Evolutionary conservation across 1,139 yeast species (phyloP).

Genomic region (Blastobotrys arbuscula): DNA sequence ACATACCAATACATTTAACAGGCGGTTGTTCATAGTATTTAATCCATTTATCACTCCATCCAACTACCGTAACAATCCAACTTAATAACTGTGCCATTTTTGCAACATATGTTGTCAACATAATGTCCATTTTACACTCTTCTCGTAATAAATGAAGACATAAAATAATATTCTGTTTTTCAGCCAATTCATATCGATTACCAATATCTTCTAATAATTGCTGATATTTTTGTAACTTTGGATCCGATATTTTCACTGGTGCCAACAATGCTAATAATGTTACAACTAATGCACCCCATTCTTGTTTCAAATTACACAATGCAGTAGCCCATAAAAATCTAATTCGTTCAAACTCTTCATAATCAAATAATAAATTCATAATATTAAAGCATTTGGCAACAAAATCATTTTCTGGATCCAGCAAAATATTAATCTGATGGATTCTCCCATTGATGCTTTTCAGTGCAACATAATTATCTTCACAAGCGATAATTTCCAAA

Average conservation of each 20-base stretch:
- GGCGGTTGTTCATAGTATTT: conserved; percentile 43
- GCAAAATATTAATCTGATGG: conserved; percentile 36
- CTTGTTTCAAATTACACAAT: conserved; percentile 34
- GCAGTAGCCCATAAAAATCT: conserved; percentile 65
- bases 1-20: conserved; percentile 1
- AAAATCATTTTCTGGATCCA: conserved; percentile 46
- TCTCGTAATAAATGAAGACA: conserved; percentile 74
- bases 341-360: conserved; percentile 51
- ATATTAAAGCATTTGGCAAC: conserved; percentile 34
- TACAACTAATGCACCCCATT: conserved; percentile 59
- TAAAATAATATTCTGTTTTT: conserved; percentile 56
- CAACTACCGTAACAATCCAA: conserved; percentile 60
- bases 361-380: conserved; percentile 47
- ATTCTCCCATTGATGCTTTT: conserved; percentile 27
- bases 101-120: conserved; percentile 34
- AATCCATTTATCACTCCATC: conserved; percentile 70
- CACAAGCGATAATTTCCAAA: conserved; percentile 12
- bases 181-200: conserved; percentile 25
- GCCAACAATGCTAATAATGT: conserved; percentile 33
- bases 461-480: conserved; percentile 17
- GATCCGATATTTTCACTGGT: background rate
- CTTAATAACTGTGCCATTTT: conserved; percentile 51
- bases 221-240: background rate
- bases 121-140: conserved; percentile 60
- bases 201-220: conserved; percentile 11